Base-by-base conservation (phyloP, 495 filamentous ascomycete genomes). In the Staphylotrichum longicolle region DNA sequence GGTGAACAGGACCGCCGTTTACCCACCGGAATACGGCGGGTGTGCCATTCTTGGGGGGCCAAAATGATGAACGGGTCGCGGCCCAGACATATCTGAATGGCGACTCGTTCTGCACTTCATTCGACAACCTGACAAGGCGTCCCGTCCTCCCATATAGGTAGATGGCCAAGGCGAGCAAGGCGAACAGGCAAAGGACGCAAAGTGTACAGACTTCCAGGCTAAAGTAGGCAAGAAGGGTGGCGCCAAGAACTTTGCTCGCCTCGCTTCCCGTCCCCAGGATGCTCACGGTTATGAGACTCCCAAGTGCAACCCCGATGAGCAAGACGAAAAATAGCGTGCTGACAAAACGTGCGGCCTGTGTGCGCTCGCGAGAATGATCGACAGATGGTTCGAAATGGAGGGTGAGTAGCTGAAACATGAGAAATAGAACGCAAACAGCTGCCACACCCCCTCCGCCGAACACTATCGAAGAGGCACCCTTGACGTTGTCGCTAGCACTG, bases 1-100 rank as follows among this genome's bases (percentile, higher is more conserved):
- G 42, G 42, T 10, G 42, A 45, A 14, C 42, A 45, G 12, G 42
- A 45, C 9, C 42, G 12, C 42, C 42, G 42, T 14, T n/a, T 45
- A 11, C 12, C 14, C 12, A 4, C 42, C 42, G 42, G 14, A 14
- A 45, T 45, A 45, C 12, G 8, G 42, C 14, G 42, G 42, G 5
- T n/a, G 42, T 45, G 12, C 42, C 42, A 45, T 45, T 45, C 5
- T n/a, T 45, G 42, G 42, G 42, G 12, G 42, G 3, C 9, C 9
- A 45, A 45, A 45, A 45, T n/a, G 42, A 4, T 10, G 42, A 45
- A 45, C 14, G 42, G 42, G 42, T 45, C 42, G 42, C 42, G 42
- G 42, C 42, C 42, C 42, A 45, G 42, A 45, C 42, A 45, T 45
- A 45, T 45, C 12, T 45, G 42, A 45, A 45, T 11, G 42, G 42